Evolutionary conservation across 345 rosid species (phyloP).

Genomic region (Corymbia maculata): DNA sequence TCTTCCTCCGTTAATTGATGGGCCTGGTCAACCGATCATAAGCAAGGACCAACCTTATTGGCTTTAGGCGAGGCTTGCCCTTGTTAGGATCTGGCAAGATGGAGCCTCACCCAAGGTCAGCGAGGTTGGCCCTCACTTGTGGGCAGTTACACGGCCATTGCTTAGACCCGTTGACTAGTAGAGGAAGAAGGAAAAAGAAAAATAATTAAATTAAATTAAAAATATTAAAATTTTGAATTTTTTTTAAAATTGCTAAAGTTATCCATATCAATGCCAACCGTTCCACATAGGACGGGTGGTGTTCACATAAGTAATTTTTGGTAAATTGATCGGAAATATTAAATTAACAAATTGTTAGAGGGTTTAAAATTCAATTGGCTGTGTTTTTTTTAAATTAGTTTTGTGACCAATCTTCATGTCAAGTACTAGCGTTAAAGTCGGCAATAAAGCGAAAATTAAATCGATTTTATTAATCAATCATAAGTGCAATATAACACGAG

Average conservation of each 20-base stretch:
- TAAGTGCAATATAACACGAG: neutral
- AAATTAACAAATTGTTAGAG: too few species aligned
- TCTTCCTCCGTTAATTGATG: rapidly evolving
- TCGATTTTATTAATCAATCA: neutral
- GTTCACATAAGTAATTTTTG: too few species aligned
- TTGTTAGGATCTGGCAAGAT: neutral
- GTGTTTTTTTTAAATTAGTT: neutral
- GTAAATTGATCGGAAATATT: too few species aligned
- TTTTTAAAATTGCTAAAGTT: neutral
- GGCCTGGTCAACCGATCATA: neutral
- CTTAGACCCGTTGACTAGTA: neutral
- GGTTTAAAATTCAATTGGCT: too few species aligned
- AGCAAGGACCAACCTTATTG: neutral
- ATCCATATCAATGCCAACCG: neutral
- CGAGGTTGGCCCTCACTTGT: neutral
- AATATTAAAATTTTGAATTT: too few species aligned
- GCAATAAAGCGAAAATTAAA: neutral
- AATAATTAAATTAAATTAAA: too few species aligned
- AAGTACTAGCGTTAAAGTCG: neutral
- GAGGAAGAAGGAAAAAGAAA: neutral
- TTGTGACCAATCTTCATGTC: neutral
- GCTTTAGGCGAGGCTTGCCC: neutral
- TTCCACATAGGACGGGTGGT: neutral
- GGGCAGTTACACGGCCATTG: neutral
- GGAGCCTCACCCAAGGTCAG: neutral